These are phyloP conservation scores for Trametes cingulata DNA, from an alignment of 768 basidiomycete species.

Conservation along the genomic window DNA sequence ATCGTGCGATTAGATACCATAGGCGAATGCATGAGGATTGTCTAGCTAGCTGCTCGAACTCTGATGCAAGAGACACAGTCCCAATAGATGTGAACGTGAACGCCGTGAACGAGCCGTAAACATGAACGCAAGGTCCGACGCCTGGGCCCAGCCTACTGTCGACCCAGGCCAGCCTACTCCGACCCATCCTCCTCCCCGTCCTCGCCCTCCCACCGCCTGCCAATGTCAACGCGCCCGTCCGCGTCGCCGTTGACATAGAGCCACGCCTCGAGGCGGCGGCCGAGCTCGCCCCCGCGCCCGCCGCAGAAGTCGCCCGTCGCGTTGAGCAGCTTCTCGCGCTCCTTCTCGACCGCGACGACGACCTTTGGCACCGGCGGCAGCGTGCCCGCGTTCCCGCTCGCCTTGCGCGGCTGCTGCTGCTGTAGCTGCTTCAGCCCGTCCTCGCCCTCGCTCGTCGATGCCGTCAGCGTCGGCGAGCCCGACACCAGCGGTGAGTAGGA, in stretches of 20 bases:
- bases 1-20: conserved; percentile 16
- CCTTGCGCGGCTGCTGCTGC: no score
- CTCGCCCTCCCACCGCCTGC: conserved; percentile 28
- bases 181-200: conserved; percentile 21
- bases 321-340: conserved; percentile 69
- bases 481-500: conserved; percentile 1
- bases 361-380: conserved; percentile 49
- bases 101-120: neutral
- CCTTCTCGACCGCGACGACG: conserved; percentile 55
- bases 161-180: neutral
- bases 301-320: conserved; percentile 77
- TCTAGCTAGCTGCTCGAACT: neutral
- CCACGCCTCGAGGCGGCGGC: conserved; percentile 75
- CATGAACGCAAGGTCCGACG: no score
- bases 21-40: neutral
- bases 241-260: conserved; percentile 38
- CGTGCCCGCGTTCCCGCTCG: conserved; percentile 39
- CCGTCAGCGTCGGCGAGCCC: conserved; percentile 19
- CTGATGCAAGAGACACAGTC: conserved; percentile 3
- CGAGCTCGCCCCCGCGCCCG: conserved; percentile 77
- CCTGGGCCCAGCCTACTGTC: no score
- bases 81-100: neutral
- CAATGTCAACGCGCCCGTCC: conserved; percentile 30
- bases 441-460: conserved; percentile 19
- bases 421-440: conserved; percentile 12